Evolutionary conservation across 1,139 yeast species (phyloP).

Genomic region (Sugiyamaella japonica): DNA sequence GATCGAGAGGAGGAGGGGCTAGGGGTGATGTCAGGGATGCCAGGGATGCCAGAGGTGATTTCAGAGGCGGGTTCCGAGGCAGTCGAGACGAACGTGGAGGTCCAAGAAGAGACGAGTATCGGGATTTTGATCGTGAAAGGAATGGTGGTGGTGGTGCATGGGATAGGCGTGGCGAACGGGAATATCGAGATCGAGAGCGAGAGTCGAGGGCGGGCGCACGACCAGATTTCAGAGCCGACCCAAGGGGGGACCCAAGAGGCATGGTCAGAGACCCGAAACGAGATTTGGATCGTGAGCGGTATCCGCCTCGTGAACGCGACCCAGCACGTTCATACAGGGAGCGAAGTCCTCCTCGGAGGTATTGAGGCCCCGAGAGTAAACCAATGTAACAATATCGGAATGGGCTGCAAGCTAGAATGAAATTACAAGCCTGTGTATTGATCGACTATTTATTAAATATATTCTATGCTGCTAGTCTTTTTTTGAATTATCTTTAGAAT

Average conservation of each 20-base stretch:
- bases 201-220: background rate
- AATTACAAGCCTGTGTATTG: background rate
- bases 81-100: slow-evolving; percentile 2
- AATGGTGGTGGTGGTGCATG: background rate
- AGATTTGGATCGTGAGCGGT: slow-evolving; percentile 4
- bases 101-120: background rate
- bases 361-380: background rate
- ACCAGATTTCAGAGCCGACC: background rate
- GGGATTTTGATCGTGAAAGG: slow-evolving; percentile 1
- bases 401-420: background rate
- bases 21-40: slow-evolving; percentile 17
- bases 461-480: background rate
- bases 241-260: background rate
- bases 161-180: background rate
- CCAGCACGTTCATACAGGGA: slow-evolving; percentile 1
- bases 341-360: slow-evolving; percentile 7
- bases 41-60: slow-evolving; percentile 1
- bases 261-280: too few species aligned
- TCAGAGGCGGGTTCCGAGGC: slow-evolving; percentile 9
- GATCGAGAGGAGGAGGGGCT: too few species aligned
- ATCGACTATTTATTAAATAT: background rate
- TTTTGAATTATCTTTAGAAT: background rate
- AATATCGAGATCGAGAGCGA: background rate
- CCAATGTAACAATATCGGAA: background rate
- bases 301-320: background rate